A percentile compares a stretch with the other conserved stretches of the same genome.
phyloP scores from a whole-genome alignment of 495 filamentous ascomycete species.

The Evernia prunastri region DNA sequence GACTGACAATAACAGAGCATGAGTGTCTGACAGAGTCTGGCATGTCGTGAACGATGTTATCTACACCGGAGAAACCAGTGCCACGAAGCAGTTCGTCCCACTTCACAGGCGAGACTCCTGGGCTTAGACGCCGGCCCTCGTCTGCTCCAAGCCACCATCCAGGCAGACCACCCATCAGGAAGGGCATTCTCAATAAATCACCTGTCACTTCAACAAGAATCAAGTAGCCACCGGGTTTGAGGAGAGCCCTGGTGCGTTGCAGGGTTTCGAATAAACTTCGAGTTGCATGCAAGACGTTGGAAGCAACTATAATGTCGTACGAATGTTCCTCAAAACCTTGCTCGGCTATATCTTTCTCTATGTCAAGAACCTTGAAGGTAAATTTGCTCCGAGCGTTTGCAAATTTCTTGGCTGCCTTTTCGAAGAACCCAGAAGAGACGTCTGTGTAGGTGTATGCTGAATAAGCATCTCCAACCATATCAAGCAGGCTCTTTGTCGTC shows the following conservation, averaged over 20 bases:
- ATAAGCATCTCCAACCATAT: conserved; percentile 20
- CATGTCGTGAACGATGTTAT: conserved; percentile 26
- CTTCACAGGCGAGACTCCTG: conserved; percentile 28
- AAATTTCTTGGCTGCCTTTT: conserved; percentile 28
- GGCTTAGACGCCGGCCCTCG: conserved; percentile 34
- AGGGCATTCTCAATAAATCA: conserved; percentile 31
- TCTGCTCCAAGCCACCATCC: conserved; percentile 43
- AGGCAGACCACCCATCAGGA: conserved; percentile 33
- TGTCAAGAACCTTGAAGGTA: conserved; percentile 41
- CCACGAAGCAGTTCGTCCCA: conserved; percentile 39
- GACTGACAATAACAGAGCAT: conserved; percentile 36
- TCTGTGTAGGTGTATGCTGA: conserved; percentile 47
- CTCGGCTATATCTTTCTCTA: conserved; percentile 32
- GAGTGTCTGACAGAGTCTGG: conserved; percentile 21
- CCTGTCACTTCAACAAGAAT: conserved; percentile 42
- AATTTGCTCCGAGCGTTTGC: conserved; percentile 33
- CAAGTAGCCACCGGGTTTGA: conserved; percentile 50
- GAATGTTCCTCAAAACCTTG: conserved; percentile 40
- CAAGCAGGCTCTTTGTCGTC: conserved; percentile 37
- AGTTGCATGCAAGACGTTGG: conserved; percentile 25
- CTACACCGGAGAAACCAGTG: conserved; percentile 43
- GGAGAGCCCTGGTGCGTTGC: conserved; percentile 32
- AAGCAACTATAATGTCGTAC: conserved; percentile 45
- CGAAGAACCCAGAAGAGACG: conserved; percentile 41
- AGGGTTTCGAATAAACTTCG: conserved; percentile 18